Percentiles rank a stretch among this genome's conserved stretches.
phyloP scores from a whole-genome alignment of 2,329 filamentous ascomycete species.

The Phaeosphaeria sp. region DNA sequence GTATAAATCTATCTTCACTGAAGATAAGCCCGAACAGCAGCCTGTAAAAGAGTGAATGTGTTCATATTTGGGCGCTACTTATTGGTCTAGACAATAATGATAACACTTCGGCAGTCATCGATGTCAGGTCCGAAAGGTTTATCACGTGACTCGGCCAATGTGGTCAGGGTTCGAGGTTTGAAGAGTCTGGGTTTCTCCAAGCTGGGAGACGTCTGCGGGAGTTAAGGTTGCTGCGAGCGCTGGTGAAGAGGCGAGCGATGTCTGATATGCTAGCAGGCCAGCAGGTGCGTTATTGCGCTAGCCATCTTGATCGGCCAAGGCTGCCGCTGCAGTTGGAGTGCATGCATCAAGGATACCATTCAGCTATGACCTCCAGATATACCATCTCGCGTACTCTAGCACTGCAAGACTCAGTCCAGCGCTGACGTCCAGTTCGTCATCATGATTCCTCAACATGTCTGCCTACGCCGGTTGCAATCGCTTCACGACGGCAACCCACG shows the following conservation, averaged over 20 bases:
- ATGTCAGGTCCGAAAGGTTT: too few relatives aligned
- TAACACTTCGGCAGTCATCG: too few relatives aligned
- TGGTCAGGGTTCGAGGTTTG: too few relatives aligned
- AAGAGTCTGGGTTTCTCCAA: too few relatives aligned
- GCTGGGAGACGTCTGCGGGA: too few relatives aligned
- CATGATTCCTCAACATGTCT: conserved; percentile 5
- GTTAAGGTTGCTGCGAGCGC: not conserved
- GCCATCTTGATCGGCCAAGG: not conserved
- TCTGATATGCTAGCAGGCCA: not conserved
- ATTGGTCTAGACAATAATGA: too few relatives aligned
- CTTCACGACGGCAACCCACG: not conserved
- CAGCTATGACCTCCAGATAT: not conserved
- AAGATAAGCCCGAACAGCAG: too few relatives aligned
- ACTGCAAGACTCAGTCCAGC: not conserved
- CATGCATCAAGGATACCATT: not conserved
- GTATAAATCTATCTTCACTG: too few relatives aligned
- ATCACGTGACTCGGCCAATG: too few relatives aligned
- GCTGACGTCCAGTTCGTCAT: conserved; percentile 3
- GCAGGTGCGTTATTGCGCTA: not conserved
- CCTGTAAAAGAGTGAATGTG: too few relatives aligned
- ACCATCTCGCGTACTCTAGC: not conserved
- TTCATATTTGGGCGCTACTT: too few relatives aligned
- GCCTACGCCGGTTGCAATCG: conserved; percentile 5
- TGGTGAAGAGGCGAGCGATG: not conserved
- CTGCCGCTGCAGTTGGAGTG: not conserved